Conservation (phyloP, 768 basidiomycete genomes). For the Porpolomopsis calyptriformis region DNA sequence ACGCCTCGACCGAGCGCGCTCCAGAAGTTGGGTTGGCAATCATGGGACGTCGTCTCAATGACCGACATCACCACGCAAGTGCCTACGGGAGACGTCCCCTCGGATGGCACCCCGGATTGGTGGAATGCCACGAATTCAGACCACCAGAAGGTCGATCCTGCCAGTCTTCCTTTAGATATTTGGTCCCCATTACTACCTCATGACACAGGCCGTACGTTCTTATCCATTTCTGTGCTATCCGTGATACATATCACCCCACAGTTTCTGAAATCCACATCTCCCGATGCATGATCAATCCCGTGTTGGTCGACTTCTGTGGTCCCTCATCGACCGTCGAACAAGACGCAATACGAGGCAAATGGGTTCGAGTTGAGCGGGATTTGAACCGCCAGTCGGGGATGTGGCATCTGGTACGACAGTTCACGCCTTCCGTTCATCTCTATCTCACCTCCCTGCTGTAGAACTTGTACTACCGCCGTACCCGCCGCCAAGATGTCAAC, state of each 20-base stretch:
- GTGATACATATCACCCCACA: conserved; percentile 18
- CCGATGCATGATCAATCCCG: conserved; percentile 57
- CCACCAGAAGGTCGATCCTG: conserved; percentile 35
- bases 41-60: conserved; percentile 60
- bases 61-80: conserved; percentile 10
- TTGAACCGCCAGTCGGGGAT: conserved; percentile 56
- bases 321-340: conserved; percentile 61
- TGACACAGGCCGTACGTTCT: conserved; percentile 59
- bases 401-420: conserved; percentile 46
- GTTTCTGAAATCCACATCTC: conserved; percentile 75
- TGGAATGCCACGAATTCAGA: conserved; percentile 47
- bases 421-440: conserved; percentile 1
- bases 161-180: conserved; percentile 66
- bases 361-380: conserved; percentile 82
- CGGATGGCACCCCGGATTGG: conserved; percentile 41
- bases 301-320: conserved; percentile 47
- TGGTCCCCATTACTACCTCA: conserved; percentile 73
- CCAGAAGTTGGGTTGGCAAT: conserved; percentile 80
- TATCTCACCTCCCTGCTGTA: conserved; percentile 11
- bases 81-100: conserved; percentile 7
- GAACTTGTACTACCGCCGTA: conserved; percentile 77
- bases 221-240: background rate
- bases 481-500: conserved; percentile 69
- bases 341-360: conserved; percentile 72
- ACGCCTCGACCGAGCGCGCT: conserved; percentile 56